Evolutionary conservation across 257 asterid genomes (phyloP).

Genomic region (Ocimum tenuiflorum): DNA sequence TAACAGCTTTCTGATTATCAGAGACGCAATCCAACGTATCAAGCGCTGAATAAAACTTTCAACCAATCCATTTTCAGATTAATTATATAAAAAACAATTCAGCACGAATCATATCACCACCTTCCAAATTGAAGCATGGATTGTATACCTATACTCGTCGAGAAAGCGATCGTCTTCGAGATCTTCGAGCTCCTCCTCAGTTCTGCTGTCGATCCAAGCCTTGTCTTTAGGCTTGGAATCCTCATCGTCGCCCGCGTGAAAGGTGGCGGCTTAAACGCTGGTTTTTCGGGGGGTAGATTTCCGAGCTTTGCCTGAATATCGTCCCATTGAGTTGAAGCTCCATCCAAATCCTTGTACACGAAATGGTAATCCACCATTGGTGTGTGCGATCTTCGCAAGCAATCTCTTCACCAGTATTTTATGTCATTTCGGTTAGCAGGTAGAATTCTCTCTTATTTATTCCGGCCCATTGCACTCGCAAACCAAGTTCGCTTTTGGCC

Average conservation of each 20-base stretch:
- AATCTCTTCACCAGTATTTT: not conserved
- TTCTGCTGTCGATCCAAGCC: constrained; percentile 66
- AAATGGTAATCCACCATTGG: constrained; percentile 90
- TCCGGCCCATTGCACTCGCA: not conserved
- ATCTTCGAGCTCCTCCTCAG: constrained; percentile 84
- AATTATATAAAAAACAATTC: not conserved
- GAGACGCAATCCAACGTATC: not conserved
- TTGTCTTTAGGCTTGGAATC: constrained; percentile 61
- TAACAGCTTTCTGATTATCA: not conserved
- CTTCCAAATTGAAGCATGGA: too few relatives aligned
- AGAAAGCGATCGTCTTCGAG: constrained; percentile 91
- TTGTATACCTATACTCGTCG: constrained; percentile 61
- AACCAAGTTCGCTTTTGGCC: not conserved
- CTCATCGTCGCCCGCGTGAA: constrained; percentile 62
- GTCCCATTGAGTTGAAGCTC: constrained; percentile 92
- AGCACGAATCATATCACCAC: too few relatives aligned
- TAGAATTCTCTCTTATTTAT: not conserved
- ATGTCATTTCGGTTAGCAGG: not conserved
- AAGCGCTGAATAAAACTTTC: not conserved
- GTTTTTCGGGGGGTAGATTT: constrained; percentile 62
- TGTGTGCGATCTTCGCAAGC: too few relatives aligned
- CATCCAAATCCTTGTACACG: constrained; percentile 88
- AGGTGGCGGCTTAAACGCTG: constrained; percentile 69
- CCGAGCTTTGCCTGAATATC: constrained; percentile 86
- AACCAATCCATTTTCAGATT: not conserved